Conservation (phyloP, 2,329 filamentous ascomycete genomes). For the Fusarium beomiforme region DNA sequence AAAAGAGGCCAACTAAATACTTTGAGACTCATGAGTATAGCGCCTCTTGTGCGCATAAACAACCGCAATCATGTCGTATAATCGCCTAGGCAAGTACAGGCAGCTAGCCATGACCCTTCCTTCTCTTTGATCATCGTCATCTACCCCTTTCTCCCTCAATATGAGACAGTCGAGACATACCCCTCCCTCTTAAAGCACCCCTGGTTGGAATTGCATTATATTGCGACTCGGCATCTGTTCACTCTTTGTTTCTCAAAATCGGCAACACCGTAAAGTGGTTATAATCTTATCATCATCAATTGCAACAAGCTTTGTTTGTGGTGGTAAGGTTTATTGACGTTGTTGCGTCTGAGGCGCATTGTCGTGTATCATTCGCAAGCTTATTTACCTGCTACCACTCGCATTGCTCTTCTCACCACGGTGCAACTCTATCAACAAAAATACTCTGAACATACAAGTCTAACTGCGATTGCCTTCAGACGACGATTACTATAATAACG, state of each 20-base stretch:
- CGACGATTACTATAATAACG: slow-evolving; percentile 69
- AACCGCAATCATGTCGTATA: slow-evolving; percentile 71
- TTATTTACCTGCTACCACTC: slow-evolving; percentile 10
- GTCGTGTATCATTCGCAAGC: slow-evolving; percentile 21
- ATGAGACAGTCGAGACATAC: slow-evolving; percentile 36
- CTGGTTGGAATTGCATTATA: slow-evolving; percentile 27
- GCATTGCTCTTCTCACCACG: background rate
- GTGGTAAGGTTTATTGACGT: slow-evolving; percentile 7
- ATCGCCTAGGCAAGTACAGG: slow-evolving; percentile 73
- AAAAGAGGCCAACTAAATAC: slow-evolving; percentile 20
- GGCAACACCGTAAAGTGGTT: background rate
- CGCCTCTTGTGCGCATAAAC: slow-evolving; percentile 40
- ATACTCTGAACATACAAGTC: slow-evolving; percentile 14
- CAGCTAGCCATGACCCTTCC: background rate
- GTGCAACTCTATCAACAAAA: slow-evolving; percentile 12
- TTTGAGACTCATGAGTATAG: slow-evolving; percentile 10
- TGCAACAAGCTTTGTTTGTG: background rate
- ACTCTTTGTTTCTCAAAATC: background rate
- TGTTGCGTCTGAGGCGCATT: slow-evolving; percentile 23
- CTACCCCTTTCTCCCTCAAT: slow-evolving; percentile 32
- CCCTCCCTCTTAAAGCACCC: slow-evolving; percentile 35
- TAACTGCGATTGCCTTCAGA: slow-evolving; percentile 51
- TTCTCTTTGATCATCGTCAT: slow-evolving; percentile 32
- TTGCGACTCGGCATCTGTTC: slow-evolving; percentile 8
- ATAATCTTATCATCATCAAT: background rate